Percentiles rank a stretch among this genome's conserved stretches.
Evolutionary conservation across 31 red algal species (phyloP).

Genomic region (Asparagopsis taxiformis): DNA sequence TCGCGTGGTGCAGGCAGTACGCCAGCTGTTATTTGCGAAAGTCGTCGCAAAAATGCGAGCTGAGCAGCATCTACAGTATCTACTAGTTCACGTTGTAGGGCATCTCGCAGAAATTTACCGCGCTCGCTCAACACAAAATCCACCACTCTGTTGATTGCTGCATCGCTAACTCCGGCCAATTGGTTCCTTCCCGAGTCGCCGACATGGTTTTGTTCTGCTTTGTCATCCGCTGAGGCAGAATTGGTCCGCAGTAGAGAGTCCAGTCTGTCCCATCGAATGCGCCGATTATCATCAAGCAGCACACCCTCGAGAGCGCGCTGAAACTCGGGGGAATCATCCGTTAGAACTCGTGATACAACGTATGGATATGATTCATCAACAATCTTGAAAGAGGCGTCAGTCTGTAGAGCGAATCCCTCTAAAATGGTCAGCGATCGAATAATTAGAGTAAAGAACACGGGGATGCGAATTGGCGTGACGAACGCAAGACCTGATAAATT

Average conservation of each 20-base stretch:
- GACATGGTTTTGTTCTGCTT: not conserved
- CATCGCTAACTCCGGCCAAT: constrained; percentile 22
- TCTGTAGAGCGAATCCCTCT: constrained; percentile 84
- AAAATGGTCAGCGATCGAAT: constrained; percentile 92
- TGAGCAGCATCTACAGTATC: constrained; percentile 81
- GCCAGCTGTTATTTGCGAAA: constrained; percentile 61
- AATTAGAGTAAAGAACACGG: constrained; percentile 82
- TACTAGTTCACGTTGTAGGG: constrained; percentile 63
- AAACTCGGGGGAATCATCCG: constrained; percentile 69
- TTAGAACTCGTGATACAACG: constrained; percentile 78
- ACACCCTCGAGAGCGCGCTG: constrained; percentile 71
- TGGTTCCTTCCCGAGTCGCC: not conserved
- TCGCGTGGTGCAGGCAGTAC: constrained; percentile 70
- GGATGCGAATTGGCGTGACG: constrained; percentile 84
- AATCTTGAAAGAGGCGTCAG: constrained; percentile 85
- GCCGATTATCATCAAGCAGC: constrained; percentile 47
- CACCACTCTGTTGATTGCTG: constrained; percentile 41
- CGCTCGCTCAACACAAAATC: constrained; percentile 69
- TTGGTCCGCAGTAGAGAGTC: constrained; percentile 51
- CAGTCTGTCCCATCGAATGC: constrained; percentile 84
- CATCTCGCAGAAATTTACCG: constrained; percentile 82
- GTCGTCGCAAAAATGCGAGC: constrained; percentile 37
- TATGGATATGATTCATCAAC: constrained; percentile 89
- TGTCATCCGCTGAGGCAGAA: constrained; percentile 25
- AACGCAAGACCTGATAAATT: constrained; percentile 77